Base-by-base conservation (phyloP, 345 rosid genomes). In the Eucalyptus marginata region DNA sequence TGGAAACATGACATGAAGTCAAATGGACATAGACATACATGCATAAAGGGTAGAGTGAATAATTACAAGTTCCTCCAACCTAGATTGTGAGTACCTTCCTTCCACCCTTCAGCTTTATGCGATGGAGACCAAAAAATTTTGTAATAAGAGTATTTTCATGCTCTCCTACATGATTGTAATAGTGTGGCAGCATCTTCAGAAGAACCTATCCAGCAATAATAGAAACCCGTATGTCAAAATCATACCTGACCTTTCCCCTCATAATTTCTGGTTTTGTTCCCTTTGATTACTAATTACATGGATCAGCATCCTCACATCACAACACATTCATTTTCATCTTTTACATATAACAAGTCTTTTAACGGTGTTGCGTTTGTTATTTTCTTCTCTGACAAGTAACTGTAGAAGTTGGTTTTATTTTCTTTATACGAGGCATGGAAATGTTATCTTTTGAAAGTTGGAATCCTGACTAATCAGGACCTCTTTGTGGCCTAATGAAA, bases 81-180 rank as follows among this genome's bases (percentile, higher is more conserved):
- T 43, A 71, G 66, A 84, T 87, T 88, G 88, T 20, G 59, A 51
- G 91, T 94, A 98, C 99, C 98, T 96, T 96, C 91, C 92, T 95
- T 81, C 97, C 94, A 91, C 98, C 93, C 87, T 92, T 93, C 87
- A 95, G 90, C 87, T 93, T 95, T 89, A 98, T 96, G 52, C 95
- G 94, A 91, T 98, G 99, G 86, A 98, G 93, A 86, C 99, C 98
- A 86, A 98, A 98, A 89, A 97, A 94, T 89, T 98, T 98, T 33
- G 99, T 97, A 91, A 98, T 96, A 88, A 98, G 98, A 86, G 99
- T 98, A 89, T 98, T 98, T 86, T 97, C 99, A 88, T 96, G 92
- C 87, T 93, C 51, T 84, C 92, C 91, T 87, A 98, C 99, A 89
- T 98, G 99, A 86, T 7, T 59, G 90, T 94, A 95, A 93, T 98